These are phyloP conservation scores for Linnemannia elongata DNA, from an alignment of 192 early-diverging fungal species.

Conservation along the genomic window DNA sequence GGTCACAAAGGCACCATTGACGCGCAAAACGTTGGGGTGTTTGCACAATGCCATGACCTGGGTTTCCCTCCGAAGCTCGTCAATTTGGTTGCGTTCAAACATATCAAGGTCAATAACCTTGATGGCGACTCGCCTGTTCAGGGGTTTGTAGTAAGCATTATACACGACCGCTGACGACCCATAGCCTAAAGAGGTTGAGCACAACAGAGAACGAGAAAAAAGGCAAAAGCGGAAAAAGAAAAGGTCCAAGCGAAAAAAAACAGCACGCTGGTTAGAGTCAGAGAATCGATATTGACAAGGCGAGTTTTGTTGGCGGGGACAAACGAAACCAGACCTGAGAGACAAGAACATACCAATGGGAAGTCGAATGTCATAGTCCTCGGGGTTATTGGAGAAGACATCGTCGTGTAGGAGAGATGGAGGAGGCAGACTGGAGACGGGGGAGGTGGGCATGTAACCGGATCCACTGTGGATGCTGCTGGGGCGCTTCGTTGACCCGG, in stretches of 20 bases:
- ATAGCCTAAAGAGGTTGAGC: slow-evolving; percentile 69
- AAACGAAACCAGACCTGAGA: neutral
- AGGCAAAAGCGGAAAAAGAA: neutral
- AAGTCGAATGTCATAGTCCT: slow-evolving; percentile 51
- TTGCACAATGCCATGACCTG: slow-evolving; percentile 90
- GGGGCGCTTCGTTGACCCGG: slow-evolving; percentile 42
- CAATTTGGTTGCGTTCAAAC: slow-evolving; percentile 94
- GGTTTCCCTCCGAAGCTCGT: slow-evolving; percentile 90
- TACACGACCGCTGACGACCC: slow-evolving; percentile 91
- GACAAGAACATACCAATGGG: slow-evolving; percentile 37
- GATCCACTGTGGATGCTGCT: slow-evolving; percentile 32
- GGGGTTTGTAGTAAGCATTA: slow-evolving; percentile 80
- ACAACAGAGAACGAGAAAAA: neutral
- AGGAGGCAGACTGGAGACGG: slow-evolving; percentile 22
- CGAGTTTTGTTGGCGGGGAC: neutral
- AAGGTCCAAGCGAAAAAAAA: neutral
- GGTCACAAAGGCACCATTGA: slow-evolving; percentile 87
- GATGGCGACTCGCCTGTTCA: slow-evolving; percentile 76
- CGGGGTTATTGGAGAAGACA: slow-evolving; percentile 49
- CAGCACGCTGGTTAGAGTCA: neutral
- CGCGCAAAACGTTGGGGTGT: slow-evolving; percentile 86
- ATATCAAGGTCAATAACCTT: slow-evolving; percentile 92
- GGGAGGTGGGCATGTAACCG: slow-evolving; percentile 24
- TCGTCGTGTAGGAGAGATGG: slow-evolving; percentile 34
- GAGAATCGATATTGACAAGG: neutral